Conservation (phyloP, 2,329 filamentous ascomycete species). For the Neophaeococcomyces mojaviensis region DNA sequence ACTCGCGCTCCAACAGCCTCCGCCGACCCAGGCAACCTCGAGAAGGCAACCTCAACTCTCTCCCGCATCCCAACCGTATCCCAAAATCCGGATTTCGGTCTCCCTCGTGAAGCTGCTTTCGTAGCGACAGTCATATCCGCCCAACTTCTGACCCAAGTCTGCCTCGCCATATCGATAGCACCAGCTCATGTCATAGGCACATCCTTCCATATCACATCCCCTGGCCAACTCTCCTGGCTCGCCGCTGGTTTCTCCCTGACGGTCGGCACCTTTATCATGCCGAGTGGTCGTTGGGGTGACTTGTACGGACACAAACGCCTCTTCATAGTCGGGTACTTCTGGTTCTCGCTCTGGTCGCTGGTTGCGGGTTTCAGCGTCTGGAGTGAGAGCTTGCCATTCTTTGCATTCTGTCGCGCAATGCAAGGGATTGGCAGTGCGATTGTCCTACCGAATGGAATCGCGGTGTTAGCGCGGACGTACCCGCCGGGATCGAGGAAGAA, state of each 20-base stretch:
- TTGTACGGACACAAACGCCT: slow-evolving; percentile 37
- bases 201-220: slow-evolving; percentile 32
- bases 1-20: too few relatives aligned
- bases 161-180: slow-evolving; percentile 30
- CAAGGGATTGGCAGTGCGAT: slow-evolving; percentile 49
- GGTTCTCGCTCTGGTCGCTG: slow-evolving; percentile 36
- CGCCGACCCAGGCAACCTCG: too few relatives aligned
- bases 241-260: slow-evolving; percentile 38
- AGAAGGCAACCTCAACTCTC: too few relatives aligned
- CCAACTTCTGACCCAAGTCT: slow-evolving; percentile 34
- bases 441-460: slow-evolving; percentile 53
- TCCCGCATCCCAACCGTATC: too few relatives aligned
- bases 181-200: slow-evolving; percentile 40
- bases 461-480: slow-evolving; percentile 51
- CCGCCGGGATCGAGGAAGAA: slow-evolving; percentile 47
- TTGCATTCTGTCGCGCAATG: slow-evolving; percentile 30
- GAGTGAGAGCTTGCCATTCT: slow-evolving; percentile 29
- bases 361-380: slow-evolving; percentile 34
- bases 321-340: slow-evolving; percentile 34
- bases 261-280: slow-evolving; percentile 40
- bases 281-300: slow-evolving; percentile 37
- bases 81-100: too few relatives aligned
- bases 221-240: slow-evolving; percentile 29
- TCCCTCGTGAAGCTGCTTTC: too few relatives aligned
- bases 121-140: too few relatives aligned